Evolutionary conservation across 2,329 filamentous ascomycete genomes (phyloP).

Genomic region (Orbilia oligospora): DNA sequence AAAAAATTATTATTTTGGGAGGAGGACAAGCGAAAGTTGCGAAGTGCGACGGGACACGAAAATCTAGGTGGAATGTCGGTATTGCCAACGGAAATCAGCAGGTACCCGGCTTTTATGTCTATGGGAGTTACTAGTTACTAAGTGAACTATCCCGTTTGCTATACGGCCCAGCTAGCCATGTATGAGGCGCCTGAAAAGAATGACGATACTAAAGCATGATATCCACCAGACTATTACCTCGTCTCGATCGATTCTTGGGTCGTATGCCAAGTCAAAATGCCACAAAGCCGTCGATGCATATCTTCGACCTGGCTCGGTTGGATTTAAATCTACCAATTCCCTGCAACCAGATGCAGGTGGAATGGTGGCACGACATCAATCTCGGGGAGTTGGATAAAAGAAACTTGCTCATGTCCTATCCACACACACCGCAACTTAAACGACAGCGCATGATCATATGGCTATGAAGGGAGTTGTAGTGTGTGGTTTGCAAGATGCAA

Average conservation of each 20-base stretch:
- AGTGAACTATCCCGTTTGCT: not conserved
- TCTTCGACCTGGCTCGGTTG: not conserved
- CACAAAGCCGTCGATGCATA: slow-evolving; percentile 3
- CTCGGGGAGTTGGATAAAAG: slow-evolving; percentile 25
- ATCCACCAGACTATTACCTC: slow-evolving; percentile 8
- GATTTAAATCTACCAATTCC: not conserved
- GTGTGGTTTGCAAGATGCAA: slow-evolving; percentile 9
- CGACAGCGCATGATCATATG: not conserved
- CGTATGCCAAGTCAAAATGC: slow-evolving; percentile 21
- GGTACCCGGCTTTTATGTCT: slow-evolving; percentile 30
- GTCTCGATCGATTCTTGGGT: slow-evolving; percentile 21
- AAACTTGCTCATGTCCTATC: slow-evolving; percentile 19
- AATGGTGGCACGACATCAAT: slow-evolving; percentile 33
- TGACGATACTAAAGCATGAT: slow-evolving; percentile 1
- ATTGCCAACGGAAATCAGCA: slow-evolving; percentile 2
- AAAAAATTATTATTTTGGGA: too few relatives aligned
- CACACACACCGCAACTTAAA: not conserved
- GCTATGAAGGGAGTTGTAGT: slow-evolving; percentile 16
- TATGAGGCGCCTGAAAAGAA: not conserved
- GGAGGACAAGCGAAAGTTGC: slow-evolving; percentile 32
- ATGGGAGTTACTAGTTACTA: not conserved
- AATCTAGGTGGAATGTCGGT: not conserved
- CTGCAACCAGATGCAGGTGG: slow-evolving; percentile 12
- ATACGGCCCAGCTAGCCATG: not conserved
- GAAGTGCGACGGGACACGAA: slow-evolving; percentile 27